Base-by-base conservation (phyloP, 225 moss, liverwort and hornwort species). In the Straminergon stramineum region DNA sequence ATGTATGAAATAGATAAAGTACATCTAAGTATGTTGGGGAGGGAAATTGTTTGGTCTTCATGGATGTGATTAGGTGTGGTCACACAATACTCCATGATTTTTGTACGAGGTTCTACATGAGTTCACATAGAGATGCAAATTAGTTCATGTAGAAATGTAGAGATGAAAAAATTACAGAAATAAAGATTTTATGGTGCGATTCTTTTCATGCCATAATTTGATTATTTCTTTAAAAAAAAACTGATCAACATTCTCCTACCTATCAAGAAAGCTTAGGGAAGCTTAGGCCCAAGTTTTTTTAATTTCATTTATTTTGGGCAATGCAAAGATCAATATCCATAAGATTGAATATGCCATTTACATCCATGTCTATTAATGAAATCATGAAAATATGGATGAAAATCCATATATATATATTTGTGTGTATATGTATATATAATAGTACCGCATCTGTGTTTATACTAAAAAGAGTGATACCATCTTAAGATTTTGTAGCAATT, bases 381-480 rank as follows among this genome's bases (percentile, higher is more conserved):
- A 65, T 65, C n/a, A 17, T 65, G 32, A 65, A 65, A 67, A 35
- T 67, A 35, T 67, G 32, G 19, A 19, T 35, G 19, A 19, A 31
- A 35, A 67, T 35, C 3, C 10, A 35, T 7, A 19, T 35, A n/a
- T n/a, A n/a, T n/a, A n/a, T n/a, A n/a, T n/a, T n/a, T 52, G 10
- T 52, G 11, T 52, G 13, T 52, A 52, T 52, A 35, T 67, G 11
- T 60, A 10, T 18, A 35, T 19, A 13, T 1, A n/a, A 2, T n/a
- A 45, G 45, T 8, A 45, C 8, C 45, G 45, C 45, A n/a, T n/a
- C 13, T n/a, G 11, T 7, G 7, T 39, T 23, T 13, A 39, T 23
- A 39, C 5, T 13, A 13, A n/a, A n/a, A 23, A 23, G 6, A n/a
- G 0, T 0, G 2, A 23, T n/a, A 23, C 2, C 2, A n/a, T 4